Evolutionary conservation across 768 basidiomycete genomes (phyloP).

Genomic region (Cyclocybe cylindracea): DNA sequence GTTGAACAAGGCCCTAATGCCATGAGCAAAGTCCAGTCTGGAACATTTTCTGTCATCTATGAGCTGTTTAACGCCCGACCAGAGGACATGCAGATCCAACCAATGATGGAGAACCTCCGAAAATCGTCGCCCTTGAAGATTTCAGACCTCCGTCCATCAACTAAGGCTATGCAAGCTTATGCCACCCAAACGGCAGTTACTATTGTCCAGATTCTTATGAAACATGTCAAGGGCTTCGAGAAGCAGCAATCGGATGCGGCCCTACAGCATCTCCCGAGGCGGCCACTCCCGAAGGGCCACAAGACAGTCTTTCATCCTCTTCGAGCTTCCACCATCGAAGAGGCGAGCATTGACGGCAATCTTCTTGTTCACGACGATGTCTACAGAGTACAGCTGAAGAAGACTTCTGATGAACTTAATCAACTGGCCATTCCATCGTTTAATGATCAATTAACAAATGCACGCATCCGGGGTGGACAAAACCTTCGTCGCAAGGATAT

Average conservation of each 20-base stretch:
- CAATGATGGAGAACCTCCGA: slow-evolving; percentile 18
- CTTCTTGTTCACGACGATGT: slow-evolving; percentile 26
- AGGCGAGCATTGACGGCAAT: slow-evolving; percentile 29
- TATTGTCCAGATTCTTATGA: slow-evolving; percentile 8
- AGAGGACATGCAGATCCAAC: slow-evolving; percentile 20
- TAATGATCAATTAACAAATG: slow-evolving; percentile 32
- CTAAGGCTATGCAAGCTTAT: background rate
- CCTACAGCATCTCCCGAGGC: slow-evolving; percentile 18
- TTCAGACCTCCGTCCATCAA: slow-evolving; percentile 6
- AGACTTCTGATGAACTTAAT: background rate
- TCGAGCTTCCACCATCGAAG: slow-evolving; percentile 27
- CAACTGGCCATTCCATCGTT: slow-evolving; percentile 23
- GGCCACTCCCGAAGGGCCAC: slow-evolving; percentile 17
- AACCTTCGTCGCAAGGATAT: slow-evolving; percentile 15
- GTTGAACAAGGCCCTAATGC: slow-evolving; percentile 28
- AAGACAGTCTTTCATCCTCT: slow-evolving; percentile 25
- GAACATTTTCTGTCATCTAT: slow-evolving; percentile 33
- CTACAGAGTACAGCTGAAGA: slow-evolving; percentile 23
- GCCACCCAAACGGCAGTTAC: slow-evolving; percentile 3
- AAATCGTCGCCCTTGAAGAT: slow-evolving; percentile 6
- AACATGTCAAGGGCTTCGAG: slow-evolving; percentile 8
- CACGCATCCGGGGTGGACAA: slow-evolving; percentile 20
- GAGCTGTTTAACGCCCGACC: slow-evolving; percentile 17
- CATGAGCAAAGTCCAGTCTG: slow-evolving; percentile 34
- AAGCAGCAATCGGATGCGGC: background rate